Evolutionary conservation across 2,329 filamentous ascomycete species (phyloP).

Genomic region (Davidsoniella neocaledoniae): DNA sequence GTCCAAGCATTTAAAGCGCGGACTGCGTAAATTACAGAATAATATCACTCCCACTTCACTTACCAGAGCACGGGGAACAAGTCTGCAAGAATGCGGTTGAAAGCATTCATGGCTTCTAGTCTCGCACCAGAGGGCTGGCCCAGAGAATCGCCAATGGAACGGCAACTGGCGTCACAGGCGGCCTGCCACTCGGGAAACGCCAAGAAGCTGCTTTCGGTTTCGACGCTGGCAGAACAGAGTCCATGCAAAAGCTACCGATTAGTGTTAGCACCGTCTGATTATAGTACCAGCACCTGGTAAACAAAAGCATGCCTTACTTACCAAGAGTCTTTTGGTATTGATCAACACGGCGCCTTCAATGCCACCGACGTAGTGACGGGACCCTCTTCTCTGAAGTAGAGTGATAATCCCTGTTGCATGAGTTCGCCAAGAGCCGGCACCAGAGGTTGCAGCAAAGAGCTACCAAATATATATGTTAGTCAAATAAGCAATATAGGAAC

Average conservation of each 20-base stretch:
- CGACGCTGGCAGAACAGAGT: constrained; percentile 9
- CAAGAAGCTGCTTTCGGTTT: constrained; percentile 21
- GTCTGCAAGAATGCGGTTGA: constrained; percentile 21
- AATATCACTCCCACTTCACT: not conserved
- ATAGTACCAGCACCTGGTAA: not conserved
- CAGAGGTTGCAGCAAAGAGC: constrained; percentile 26
- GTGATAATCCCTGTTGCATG: constrained; percentile 23
- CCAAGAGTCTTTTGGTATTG: constrained; percentile 23
- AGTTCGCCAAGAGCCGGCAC: constrained; percentile 22
- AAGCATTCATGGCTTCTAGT: constrained; percentile 18
- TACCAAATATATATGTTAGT: constrained; percentile 10
- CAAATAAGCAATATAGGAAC: not conserved
- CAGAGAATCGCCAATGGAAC: not conserved
- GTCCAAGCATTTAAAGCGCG: no score
- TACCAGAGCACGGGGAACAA: constrained; percentile 13
- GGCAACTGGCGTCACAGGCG: constrained; percentile 13
- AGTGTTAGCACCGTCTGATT: not conserved
- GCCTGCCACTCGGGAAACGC: constrained; percentile 22
- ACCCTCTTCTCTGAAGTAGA: constrained; percentile 25
- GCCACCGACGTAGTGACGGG: constrained; percentile 19
- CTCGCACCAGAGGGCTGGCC: not conserved
- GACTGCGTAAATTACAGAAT: no score
- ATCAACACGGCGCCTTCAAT: constrained; percentile 24
- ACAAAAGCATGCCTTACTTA: constrained; percentile 14
- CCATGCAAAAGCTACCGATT: constrained; percentile 5